phyloP scores from a whole-genome alignment of 2,329 filamentous ascomycete species.

The Rhinocladiella similis region DNA sequence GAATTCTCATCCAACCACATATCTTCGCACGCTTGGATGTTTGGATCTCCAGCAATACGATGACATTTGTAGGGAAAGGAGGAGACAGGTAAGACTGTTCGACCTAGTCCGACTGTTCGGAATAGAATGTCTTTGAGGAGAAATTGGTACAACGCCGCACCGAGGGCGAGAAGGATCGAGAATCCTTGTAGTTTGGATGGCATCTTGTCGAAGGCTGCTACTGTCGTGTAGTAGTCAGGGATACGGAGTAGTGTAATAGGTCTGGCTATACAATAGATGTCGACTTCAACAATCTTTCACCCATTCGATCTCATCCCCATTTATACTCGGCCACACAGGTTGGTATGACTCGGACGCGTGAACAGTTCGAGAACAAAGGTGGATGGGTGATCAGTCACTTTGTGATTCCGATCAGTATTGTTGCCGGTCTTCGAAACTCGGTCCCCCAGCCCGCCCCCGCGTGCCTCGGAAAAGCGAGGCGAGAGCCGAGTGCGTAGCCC shows the following conservation, averaged over 20 bases:
- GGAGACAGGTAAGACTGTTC: conserved; percentile 33
- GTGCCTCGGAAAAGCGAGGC: too few species aligned
- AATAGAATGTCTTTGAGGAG: conserved; percentile 32
- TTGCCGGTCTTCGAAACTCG: too few species aligned
- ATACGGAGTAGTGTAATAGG: too few species aligned
- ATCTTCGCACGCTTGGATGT: conserved; percentile 34
- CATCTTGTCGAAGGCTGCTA: background rate
- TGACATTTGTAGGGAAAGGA: conserved; percentile 34
- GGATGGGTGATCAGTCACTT: too few species aligned
- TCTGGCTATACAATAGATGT: too few species aligned
- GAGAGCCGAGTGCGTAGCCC: too few species aligned
- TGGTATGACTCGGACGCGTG: too few species aligned
- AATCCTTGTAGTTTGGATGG: background rate
- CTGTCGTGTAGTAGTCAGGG: too few species aligned
- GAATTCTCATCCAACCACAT: conserved; percentile 32
- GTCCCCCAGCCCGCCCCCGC: too few species aligned
- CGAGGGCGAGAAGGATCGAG: conserved; percentile 20
- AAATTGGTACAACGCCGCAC: conserved; percentile 34
- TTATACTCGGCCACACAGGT: background rate
- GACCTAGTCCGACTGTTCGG: conserved; percentile 33
- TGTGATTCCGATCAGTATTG: too few species aligned
- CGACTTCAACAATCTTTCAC: too few species aligned
- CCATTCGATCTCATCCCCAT: background rate
- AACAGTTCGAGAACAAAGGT: too few species aligned
- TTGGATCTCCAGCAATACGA: conserved; percentile 30